Base-by-base conservation (phyloP, 257 asterid genomes). In the Henckelia pumila region DNA sequence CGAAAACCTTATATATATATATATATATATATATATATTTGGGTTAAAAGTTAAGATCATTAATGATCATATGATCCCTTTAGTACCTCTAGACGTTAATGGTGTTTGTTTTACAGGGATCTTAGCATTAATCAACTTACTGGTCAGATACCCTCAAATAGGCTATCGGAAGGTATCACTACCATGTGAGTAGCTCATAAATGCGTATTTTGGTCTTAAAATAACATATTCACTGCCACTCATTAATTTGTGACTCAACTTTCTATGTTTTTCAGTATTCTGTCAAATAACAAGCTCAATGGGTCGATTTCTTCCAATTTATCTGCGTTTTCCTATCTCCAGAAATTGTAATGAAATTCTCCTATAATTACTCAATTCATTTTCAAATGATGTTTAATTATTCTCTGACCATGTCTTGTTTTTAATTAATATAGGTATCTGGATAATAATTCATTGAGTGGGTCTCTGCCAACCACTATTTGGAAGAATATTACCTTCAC, bases 251-350 rank as follows among this genome's bases (percentile, higher is more conserved):
- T 8, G 47, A 35, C 4, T 8, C 16, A 32, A n/a, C n/a, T n/a
- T n/a, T n/a, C n/a, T n/a, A n/a, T n/a, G 1, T 6, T 35, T 8
- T 1, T 71, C 87, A 84, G 89, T 53, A 56, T 73, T 66, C 69
- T 84, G 21, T 84, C 89, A 3, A 32, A 63, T 59, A 84, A 84
- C 23, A 7, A 61, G 69, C 85, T 84, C 17, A 84, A 84, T 26
- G 89, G 87, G 19, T 79, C 89, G 65, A 81, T 84, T 50, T 83
- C 89, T 3, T 63, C 79, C 67, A 84, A 66, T 77, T 79, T 79
- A 75, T 75, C 87, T 21, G 87, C 74, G 58, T 76, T 84, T 63
- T 66, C 83, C 32, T 73, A 17, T 17, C 87, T 84, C 66, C 87
- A 81, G 72, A 81, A 59, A 78, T 37, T 81, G 89, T 84, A 56